A percentile compares a stretch with the other conserved stretches of the same genome.
Conservation (phyloP, 345 rosid genomes). For the Populus davidiana region DNA sequence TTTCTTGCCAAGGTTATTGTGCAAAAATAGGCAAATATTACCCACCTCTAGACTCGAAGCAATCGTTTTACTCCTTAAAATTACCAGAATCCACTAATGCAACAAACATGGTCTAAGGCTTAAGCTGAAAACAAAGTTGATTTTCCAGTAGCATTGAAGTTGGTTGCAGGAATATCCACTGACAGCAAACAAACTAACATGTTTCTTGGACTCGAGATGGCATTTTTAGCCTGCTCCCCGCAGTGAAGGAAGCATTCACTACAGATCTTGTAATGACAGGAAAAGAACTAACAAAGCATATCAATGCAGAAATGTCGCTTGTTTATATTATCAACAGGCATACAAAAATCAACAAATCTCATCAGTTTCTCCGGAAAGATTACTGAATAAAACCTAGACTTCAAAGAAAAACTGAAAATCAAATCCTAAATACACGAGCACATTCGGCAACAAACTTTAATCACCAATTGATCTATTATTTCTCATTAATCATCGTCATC, state of each 20-base stretch:
- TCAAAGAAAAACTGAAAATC: not conserved
- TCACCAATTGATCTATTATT: not conserved
- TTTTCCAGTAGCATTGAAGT: not conserved
- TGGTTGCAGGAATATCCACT: no score
- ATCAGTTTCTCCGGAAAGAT: not conserved
- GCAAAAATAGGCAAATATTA: not conserved
- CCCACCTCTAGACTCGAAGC: no score
- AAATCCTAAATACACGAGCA: not conserved
- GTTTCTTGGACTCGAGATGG: not conserved
- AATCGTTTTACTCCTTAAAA: not conserved
- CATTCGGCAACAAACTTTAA: not conserved
- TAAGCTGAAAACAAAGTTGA: not conserved
- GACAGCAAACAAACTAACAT: not conserved
- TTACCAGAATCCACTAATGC: not conserved
- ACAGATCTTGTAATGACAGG: not conserved
- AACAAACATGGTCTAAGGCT: not conserved
- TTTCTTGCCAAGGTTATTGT: not conserved
- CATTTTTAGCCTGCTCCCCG: not conserved
- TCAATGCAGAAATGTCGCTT: not conserved
- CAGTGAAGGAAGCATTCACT: not conserved
- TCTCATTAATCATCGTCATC: conserved; percentile 1
- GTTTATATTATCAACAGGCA: not conserved
- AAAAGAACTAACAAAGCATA: not conserved
- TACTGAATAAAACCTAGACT: not conserved
- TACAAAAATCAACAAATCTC: not conserved